Evolutionary conservation across 2,329 filamentous ascomycete species (phyloP).

Genomic region (Colletotrichum sidae): DNA sequence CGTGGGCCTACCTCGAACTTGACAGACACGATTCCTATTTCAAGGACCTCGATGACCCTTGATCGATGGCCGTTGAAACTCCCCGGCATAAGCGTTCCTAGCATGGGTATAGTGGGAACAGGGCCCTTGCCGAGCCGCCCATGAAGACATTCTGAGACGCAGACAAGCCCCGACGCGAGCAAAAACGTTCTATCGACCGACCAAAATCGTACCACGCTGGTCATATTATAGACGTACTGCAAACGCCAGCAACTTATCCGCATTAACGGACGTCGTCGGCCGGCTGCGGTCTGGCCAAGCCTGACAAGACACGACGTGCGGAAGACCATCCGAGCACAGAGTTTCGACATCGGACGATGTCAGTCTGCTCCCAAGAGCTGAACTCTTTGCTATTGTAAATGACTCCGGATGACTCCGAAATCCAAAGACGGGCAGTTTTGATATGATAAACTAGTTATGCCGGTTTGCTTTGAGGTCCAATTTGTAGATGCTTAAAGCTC

Average conservation of each 20-base stretch:
- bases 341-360: slow-evolving; percentile 36
- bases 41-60: slow-evolving; percentile 14
- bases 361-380: slow-evolving; percentile 3
- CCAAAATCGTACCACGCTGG: slow-evolving; percentile 31
- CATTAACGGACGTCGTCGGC: slow-evolving; percentile 18
- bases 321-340: slow-evolving; percentile 30
- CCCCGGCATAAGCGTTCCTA: slow-evolving; percentile 22
- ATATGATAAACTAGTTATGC: slow-evolving; percentile 29
- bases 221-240: slow-evolving; percentile 29
- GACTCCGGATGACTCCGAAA: slow-evolving; percentile 1
- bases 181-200: slow-evolving; percentile 33
- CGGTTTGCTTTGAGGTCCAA: slow-evolving; percentile 15
- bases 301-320: slow-evolving; percentile 19
- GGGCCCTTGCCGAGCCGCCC: slow-evolving; percentile 26
- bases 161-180: slow-evolving; percentile 19
- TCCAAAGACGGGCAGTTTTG: neutral
- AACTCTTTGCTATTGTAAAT: slow-evolving; percentile 11
- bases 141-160: slow-evolving; percentile 32
- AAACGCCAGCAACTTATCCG: slow-evolving; percentile 14
- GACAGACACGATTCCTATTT: slow-evolving; percentile 19
- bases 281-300: slow-evolving; percentile 18
- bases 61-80: slow-evolving; percentile 22
- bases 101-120: slow-evolving; percentile 26
- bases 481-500: slow-evolving; percentile 30
- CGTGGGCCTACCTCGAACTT: slow-evolving; percentile 14